Base-by-base conservation (phyloP, 2,329 filamentous ascomycete genomes). In the Thielaviopsis euricoi region DNA sequence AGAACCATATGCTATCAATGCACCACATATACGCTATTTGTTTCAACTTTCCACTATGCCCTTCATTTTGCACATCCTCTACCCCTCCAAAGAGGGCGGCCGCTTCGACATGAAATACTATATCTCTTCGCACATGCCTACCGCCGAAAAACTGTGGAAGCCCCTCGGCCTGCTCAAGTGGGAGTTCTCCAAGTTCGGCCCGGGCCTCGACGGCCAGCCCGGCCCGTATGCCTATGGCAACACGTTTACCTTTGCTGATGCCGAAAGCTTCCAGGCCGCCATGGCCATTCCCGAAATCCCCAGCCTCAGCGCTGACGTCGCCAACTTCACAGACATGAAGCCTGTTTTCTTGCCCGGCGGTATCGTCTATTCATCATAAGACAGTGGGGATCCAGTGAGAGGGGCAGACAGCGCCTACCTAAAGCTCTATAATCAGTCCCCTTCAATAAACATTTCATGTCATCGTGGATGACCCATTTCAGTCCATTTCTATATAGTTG, bases 81-180 rank as follows among this genome's bases (percentile, higher is more conserved):
- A 63, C 53, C 55, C 62, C 3, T 40, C 59, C 22, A 54, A 29
- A 13, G 56, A 58, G 12, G 51, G 61, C 13, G 40, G 58, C 23
- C 57, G 56, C 17, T 62, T 64, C 33, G 57, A 61, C 23, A 33
- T 63, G 12, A 55, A 60, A 50, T 64, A 57, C 49, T 57, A 57
- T 48, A 57, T 26, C 13, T 29, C 49, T 26, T 19, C 52, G 19
- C 55, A 57, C 55, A 57, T 53, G 55, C 49, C 55, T 4, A 52
- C 17, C 9, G 49, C 55, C 21, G 55, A 57, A 22, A 52, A 51
- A 10, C 22, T 57, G 26, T 57, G 55, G 55, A 26, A 40, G 25
- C 55, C 55, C n/a, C 55, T 52, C 25, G 55, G 48, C 37, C 55
- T 57, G 23, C 29, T 57, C 26, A 57, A 52, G 22, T 57, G 55